Conservation (phyloP, 495 filamentous ascomycete genomes). For the Trichoderma reesei region DNA sequence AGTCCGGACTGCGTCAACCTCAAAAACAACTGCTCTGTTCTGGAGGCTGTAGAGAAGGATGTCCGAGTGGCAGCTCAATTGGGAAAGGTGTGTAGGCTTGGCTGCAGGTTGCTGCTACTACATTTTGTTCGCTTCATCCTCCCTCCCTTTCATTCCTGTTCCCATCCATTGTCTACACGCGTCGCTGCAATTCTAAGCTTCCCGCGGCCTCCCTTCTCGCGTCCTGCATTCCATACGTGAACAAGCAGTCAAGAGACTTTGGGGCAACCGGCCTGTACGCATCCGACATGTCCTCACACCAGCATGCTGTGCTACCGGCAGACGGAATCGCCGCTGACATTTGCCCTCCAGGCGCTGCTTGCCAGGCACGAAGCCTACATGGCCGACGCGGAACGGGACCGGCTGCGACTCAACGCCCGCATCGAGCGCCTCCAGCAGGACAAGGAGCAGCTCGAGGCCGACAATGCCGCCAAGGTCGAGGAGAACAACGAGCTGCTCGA, state of each 20-base stretch:
- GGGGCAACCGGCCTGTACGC: background rate
- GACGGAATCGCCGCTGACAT: constrained; percentile 41
- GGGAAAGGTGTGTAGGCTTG: constrained; percentile 60
- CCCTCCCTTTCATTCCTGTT: background rate
- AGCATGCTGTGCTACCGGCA: background rate
- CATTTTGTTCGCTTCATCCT: background rate
- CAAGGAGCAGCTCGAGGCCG: constrained; percentile 60
- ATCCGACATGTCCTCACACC: background rate
- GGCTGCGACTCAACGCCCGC: constrained; percentile 53
- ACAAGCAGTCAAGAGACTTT: background rate
- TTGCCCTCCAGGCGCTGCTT: constrained; percentile 75
- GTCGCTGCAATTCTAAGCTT: background rate
- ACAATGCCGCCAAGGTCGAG: constrained; percentile 62
- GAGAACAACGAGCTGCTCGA: constrained; percentile 72
- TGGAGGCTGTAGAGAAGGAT: constrained; percentile 76
- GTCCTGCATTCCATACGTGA: background rate
- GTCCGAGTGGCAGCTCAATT: constrained; percentile 74
- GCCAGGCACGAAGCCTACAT: constrained; percentile 89
- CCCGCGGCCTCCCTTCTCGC: background rate
- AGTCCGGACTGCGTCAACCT: constrained; percentile 68
- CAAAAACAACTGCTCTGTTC: constrained; percentile 63
- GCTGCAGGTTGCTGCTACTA: too few species aligned
- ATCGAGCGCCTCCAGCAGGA: constrained; percentile 71
- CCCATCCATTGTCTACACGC: background rate
- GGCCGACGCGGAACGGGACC: constrained; percentile 77